Evolutionary conservation across 148 eudicot genomes (phyloP), one percentile per base, ranked within the genome.

Genomic region (Vaccinium darrowii): DNA sequence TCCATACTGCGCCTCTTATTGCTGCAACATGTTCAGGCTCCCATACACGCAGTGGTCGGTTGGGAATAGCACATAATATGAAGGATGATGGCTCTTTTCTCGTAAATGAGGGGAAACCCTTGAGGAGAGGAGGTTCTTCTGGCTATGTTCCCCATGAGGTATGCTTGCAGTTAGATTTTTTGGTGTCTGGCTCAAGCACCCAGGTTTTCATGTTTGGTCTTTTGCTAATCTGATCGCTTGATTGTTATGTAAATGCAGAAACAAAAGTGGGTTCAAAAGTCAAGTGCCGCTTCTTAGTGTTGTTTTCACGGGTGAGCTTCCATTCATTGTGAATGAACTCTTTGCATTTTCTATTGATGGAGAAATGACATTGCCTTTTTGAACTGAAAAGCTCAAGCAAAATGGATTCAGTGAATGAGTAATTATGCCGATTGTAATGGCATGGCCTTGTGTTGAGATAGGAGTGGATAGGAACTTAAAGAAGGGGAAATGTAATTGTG

Each of bases 191-290:
- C 56, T 25, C 27, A 69, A 43, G 3, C 47, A 49, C 30, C 39
- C 52, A 79, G 75, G 5, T 52, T 56, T 73, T 82, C 74, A 51
- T 81, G 14, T 51, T 81, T 76, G 63, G 60, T 51, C 60, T 16
- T 39, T 56, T 78, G 13, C 30, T 62, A 72, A 53, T 71, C 57
- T 50, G 54, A 69, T 83, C 82, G 75, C 63, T 79, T 67, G 8
- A 52, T 18, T 84, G 67, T 74, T 21, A 50, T 58, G 60, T 56
- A 49, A 83, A 25, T 89, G 91, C 93, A 95, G 98, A 95, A 94
- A 87, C 99, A 95, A 85, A 94, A 95, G 78, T 95, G 99, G 99
- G 93, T 97, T 87, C 99, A 97, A 88, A 97, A 97, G 90, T 91
- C 99, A 78, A 92, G 95, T 87, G 89, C 98, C 56, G 99, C 95